Percentiles rank a stretch among this genome's conserved stretches.
Conservation (phyloP, 805 yeast species). For the Saccharomyces jurei region DNA sequence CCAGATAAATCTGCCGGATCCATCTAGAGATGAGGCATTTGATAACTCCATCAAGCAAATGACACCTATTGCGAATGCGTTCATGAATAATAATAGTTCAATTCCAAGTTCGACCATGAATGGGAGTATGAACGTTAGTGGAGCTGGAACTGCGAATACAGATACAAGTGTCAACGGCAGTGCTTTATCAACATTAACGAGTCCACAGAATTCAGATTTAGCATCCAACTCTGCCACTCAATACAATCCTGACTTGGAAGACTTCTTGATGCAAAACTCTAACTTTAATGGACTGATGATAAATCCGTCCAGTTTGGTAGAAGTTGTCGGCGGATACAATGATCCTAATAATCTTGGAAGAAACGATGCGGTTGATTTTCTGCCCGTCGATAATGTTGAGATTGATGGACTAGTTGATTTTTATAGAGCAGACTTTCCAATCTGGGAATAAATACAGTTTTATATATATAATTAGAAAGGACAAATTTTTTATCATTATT, state of each 20-base stretch:
- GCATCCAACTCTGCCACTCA: slow-evolving; percentile 15
- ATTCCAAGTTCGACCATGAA: not conserved
- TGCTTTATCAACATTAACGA: not conserved
- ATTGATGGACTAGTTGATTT: slow-evolving; percentile 24
- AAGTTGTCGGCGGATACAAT: slow-evolving; percentile 24
- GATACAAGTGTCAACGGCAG: not conserved
- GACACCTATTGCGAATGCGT: not conserved
- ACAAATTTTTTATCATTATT: not conserved
- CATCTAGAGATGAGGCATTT: not conserved
- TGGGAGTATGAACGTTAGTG: not conserved
- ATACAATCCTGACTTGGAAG: slow-evolving; percentile 29
- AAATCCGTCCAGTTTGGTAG: slow-evolving; percentile 26
- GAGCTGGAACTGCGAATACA: not conserved
- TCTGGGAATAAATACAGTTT: slow-evolving; percentile 19
- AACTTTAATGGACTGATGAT: slow-evolving; percentile 27
- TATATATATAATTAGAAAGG: not conserved
- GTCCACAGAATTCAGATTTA: slow-evolving; percentile 3
- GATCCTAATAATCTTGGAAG: slow-evolving; percentile 12
- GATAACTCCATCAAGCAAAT: not conserved
- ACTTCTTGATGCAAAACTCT: slow-evolving; percentile 27
- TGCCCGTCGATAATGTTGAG: slow-evolving; percentile 24
- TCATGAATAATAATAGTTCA: not conserved
- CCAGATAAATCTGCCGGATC: not conserved
- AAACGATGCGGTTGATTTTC: slow-evolving; percentile 17
- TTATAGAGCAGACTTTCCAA: slow-evolving; percentile 21